phyloP scores from a whole-genome alignment of 257 asterid species.

The Plectranthus barbatus region DNA sequence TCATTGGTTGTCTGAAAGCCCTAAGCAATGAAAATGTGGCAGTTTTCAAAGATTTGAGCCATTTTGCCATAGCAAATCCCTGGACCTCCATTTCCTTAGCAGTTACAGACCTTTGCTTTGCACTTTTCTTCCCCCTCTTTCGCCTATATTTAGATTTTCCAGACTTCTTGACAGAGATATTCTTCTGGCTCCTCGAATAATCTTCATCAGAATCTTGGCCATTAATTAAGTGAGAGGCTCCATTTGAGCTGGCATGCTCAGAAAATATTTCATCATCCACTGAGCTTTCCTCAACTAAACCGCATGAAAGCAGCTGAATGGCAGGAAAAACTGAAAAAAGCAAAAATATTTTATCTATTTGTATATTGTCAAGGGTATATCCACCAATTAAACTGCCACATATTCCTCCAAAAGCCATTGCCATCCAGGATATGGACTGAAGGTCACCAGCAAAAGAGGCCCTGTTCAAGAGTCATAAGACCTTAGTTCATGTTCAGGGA shows the following conservation, averaged over 20 bases:
- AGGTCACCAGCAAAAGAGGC: conserved; percentile 94
- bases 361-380: conserved; percentile 50
- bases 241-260: conserved; percentile 32
- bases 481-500: conserved; percentile 9
- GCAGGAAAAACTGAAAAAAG: conserved; percentile 68
- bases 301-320: conserved; percentile 78
- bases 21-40: conserved; percentile 53
- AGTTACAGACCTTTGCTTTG: conserved; percentile 19
- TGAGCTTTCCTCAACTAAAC: conserved; percentile 60
- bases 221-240: conserved; percentile 25
- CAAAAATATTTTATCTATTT: conserved; percentile 55
- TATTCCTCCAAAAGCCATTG: conserved; percentile 97
- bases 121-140: conserved; percentile 52
- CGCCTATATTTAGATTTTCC: conserved; percentile 37
- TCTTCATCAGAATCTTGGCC: conserved; percentile 27
- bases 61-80: conserved; percentile 31
- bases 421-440: conserved; percentile 95
- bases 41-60: conserved; percentile 56
- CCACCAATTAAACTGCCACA: conserved; percentile 93
- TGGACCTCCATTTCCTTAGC: conserved; percentile 22
- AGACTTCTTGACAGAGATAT: conserved; percentile 25
- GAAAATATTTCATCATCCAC: conserved; percentile 23
- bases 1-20: conserved; percentile 82
- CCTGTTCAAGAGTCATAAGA: conserved; percentile 42
- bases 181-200: conserved; percentile 4